Evolutionary conservation across 1,139 yeast genomes (phyloP).

Genomic region (Candida mesenterica): DNA sequence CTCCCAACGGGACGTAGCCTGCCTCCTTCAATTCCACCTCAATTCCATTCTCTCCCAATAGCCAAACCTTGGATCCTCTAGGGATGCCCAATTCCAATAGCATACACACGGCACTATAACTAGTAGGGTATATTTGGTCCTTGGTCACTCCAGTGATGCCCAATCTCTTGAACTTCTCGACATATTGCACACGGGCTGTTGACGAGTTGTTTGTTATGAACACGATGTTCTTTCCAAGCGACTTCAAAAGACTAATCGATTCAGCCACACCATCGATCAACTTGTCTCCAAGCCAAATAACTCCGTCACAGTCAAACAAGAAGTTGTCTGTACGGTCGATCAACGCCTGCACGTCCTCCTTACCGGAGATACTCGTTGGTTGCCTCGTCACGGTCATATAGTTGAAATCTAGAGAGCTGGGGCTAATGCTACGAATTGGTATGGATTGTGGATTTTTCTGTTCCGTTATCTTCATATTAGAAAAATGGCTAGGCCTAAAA

Average conservation of each 20-base stretch:
- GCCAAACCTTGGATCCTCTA: constrained; percentile 61
- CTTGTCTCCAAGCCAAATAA: constrained; percentile 80
- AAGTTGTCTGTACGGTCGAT: constrained; percentile 72
- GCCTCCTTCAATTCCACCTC: constrained; percentile 65
- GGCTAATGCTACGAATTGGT: too few relatives aligned
- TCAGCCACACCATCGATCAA: constrained; percentile 72
- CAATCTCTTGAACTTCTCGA: constrained; percentile 30
- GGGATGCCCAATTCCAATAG: constrained; percentile 27
- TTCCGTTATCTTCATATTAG: too few relatives aligned
- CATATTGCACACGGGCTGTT: constrained; percentile 33
- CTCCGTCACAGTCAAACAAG: constrained; percentile 93
- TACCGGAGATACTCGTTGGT: not conserved
- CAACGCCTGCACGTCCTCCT: constrained; percentile 22
- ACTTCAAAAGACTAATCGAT: constrained; percentile 56
- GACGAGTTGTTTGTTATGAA: constrained; percentile 45
- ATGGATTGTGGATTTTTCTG: too few relatives aligned
- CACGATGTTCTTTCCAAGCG: constrained; percentile 30
- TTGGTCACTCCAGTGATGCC: constrained; percentile 33
- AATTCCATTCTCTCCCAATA: constrained; percentile 81
- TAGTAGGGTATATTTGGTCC: constrained; percentile 36
- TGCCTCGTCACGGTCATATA: not conserved
- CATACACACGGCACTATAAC: constrained; percentile 36
- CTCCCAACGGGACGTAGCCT: constrained; percentile 75
- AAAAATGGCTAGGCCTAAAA: too few relatives aligned
- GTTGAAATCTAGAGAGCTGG: too few relatives aligned